Evolutionary conservation across 495 filamentous ascomycete genomes (phyloP).

Genomic region (Penicillium chermesinum): DNA sequence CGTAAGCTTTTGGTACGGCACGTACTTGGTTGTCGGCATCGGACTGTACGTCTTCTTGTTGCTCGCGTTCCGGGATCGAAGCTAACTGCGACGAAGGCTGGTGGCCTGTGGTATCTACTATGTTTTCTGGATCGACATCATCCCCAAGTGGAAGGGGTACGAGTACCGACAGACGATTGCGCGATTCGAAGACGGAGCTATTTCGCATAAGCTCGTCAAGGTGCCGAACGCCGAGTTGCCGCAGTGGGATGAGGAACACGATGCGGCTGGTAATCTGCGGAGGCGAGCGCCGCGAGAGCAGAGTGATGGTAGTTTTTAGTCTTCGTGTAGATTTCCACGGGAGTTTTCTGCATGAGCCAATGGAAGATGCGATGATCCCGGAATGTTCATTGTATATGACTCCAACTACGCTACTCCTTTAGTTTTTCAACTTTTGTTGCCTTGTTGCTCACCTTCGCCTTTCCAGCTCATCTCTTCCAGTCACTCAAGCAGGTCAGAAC

Average conservation of each 20-base stretch:
- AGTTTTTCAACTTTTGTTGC: too few species aligned
- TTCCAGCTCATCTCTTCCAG: too few species aligned
- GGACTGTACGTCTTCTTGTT: conserved; percentile 46
- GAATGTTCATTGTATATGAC: too few species aligned
- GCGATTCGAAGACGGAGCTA: conserved; percentile 41
- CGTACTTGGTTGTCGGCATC: conserved; percentile 53
- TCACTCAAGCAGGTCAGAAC: too few species aligned
- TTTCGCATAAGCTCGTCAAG: conserved; percentile 50
- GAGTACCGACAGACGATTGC: conserved; percentile 50
- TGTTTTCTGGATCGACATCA: conserved; percentile 47
- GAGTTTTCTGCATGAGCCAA: too few species aligned
- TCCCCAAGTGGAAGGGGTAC: conserved; percentile 50
- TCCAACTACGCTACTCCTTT: too few species aligned
- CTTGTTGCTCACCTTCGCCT: too few species aligned
- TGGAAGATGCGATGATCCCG: too few species aligned
- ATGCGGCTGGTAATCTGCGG: conserved; percentile 38
- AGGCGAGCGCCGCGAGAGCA: background rate
- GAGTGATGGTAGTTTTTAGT: background rate
- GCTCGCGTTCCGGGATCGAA: too few species aligned
- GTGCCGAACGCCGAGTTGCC: conserved; percentile 45
- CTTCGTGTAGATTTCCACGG: too few species aligned
- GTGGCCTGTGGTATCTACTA: conserved; percentile 52
- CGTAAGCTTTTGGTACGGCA: conserved; percentile 65
- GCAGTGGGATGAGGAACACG: conserved; percentile 53
- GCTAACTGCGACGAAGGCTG: too few species aligned